Conservation (phyloP, 1,284 basidiomycete genomes). For the Ustanciosporium gigantosporum region DNA sequence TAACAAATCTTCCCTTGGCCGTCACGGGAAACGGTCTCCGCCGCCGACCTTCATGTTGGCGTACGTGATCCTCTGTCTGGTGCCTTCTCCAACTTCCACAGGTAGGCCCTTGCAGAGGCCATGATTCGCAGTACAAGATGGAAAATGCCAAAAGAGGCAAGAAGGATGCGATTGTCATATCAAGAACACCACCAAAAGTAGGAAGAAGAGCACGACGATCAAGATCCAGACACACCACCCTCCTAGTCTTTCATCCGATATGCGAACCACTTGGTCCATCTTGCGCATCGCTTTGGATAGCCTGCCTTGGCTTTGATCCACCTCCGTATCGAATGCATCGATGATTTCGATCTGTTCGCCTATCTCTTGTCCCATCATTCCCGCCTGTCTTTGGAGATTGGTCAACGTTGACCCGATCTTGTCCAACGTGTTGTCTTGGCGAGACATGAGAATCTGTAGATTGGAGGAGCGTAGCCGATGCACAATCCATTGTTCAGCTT, state of each 20-base stretch:
- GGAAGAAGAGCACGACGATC: conserved; percentile 42
- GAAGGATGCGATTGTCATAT: no score
- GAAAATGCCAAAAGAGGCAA: no score
- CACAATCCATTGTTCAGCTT: no score
- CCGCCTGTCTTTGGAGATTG: conserved; percentile 51
- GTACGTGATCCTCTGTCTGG: no score
- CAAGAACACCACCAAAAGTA: conserved; percentile 38
- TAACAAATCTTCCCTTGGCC: no score
- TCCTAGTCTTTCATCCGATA: conserved; percentile 52
- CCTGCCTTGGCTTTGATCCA: conserved; percentile 48
- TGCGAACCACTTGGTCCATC: conserved; percentile 55
- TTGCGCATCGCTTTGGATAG: conserved; percentile 47
- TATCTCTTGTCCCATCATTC: conserved; percentile 55
- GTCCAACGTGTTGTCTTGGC: conserved; percentile 56
- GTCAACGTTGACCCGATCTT: conserved; percentile 50
- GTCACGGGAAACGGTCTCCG: no score
- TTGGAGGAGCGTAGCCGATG: neutral
- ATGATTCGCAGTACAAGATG: no score
- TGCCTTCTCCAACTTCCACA: no score
- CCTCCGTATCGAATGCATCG: conserved; percentile 52
- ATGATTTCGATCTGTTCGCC: conserved; percentile 57
- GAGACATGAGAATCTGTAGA: conserved; percentile 41
- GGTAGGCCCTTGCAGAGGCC: no score
- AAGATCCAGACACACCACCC: conserved; percentile 61
- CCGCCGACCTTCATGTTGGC: no score